phyloP scores from a whole-genome alignment of 768 basidiomycete genomes.

The Dendrothele bispora region DNA sequence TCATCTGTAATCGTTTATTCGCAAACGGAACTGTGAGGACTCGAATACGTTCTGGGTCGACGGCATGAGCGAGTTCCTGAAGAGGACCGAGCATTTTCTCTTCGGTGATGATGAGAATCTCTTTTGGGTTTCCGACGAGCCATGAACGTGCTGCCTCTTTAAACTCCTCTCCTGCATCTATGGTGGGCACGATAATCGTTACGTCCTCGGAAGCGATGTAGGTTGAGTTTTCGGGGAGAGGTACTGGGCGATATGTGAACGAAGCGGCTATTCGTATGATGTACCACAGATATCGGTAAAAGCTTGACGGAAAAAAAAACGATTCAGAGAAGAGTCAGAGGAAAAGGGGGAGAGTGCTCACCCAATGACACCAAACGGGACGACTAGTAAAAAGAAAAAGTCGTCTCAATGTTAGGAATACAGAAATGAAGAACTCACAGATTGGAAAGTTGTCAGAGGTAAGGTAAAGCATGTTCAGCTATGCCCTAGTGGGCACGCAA shows the following conservation, averaged over 20 bases:
- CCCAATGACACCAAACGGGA: slow-evolving; percentile 90
- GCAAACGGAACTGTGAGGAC: slow-evolving; percentile 91
- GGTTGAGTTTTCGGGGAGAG: slow-evolving; percentile 86
- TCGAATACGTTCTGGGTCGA: slow-evolving; percentile 81
- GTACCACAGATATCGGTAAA: slow-evolving; percentile 95
- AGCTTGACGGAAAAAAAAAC: slow-evolving; percentile 42
- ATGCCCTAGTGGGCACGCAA: too few relatives aligned
- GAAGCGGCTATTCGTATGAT: slow-evolving; percentile 81
- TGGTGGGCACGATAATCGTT: slow-evolving; percentile 94
- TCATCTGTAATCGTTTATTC: slow-evolving; percentile 94
- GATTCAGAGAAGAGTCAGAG: not conserved
- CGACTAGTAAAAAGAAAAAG: slow-evolving; percentile 47
- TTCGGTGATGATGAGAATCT: slow-evolving; percentile 69
- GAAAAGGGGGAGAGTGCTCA: slow-evolving; percentile 29
- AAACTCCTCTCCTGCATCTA: slow-evolving; percentile 95
- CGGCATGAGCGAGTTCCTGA: slow-evolving; percentile 84
- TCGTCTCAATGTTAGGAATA: not conserved
- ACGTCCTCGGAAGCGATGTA: slow-evolving; percentile 91
- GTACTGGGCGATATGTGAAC: slow-evolving; percentile 82
- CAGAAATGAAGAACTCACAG: slow-evolving; percentile 57
- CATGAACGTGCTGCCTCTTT: slow-evolving; percentile 90
- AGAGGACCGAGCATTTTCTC: slow-evolving; percentile 89
- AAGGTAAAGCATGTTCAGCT: slow-evolving; percentile 72
- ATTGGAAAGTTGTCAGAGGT: slow-evolving; percentile 90
- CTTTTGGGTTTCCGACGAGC: slow-evolving; percentile 91